Base-by-base conservation (phyloP, 345 rosid species). In the Camelina neglecta region DNA sequence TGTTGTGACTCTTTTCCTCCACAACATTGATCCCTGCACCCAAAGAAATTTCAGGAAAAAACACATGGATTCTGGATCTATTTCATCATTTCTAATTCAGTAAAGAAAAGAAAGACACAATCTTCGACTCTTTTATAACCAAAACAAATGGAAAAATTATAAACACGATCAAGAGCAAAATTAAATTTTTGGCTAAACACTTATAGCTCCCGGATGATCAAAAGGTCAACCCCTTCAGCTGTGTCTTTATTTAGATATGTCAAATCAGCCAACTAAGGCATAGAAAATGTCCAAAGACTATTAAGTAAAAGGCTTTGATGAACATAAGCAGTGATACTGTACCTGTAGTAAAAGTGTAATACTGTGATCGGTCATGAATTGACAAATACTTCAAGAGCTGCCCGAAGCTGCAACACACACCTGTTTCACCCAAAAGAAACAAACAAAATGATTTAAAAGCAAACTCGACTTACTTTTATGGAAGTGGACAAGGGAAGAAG, bases 1-100 rank as follows among this genome's bases (percentile, higher is more conserved):
- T 45, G 20, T 3, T 10, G 71, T 73, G 9, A 73, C 77, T 55
- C 71, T 55, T 55, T 73, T 73, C 71, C 77, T 55, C 77, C 77
- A 73, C 57, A 73, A 4, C 63, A 73, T 73, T 3, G 71, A 73
- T 44, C 64, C 57, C 77, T 55, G 47, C 47, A 18, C 29, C 13
- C 63, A 18, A 18, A 36, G 29, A 36, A 59, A 31, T 26, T 65
- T 48, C 36, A 42, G 18, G 33, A 21, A 26, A 64, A 63, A 62
- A 64, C 8, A 11, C 11, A 26, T 47, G n/a, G 24, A 45, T 45
- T 29, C 16, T 45, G 24, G 36, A 24, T 45, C 39, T 64, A 58
- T 58, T 11, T 59, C 12, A 23, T 35, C 15, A 10, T 26, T 26
- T 26, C 29, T 26, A 26, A 26, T 26, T 26, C 4, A 26, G 29